phyloP scores from a whole-genome alignment of 2,329 filamentous ascomycete species.

The Leptographium wingfieldii region DNA sequence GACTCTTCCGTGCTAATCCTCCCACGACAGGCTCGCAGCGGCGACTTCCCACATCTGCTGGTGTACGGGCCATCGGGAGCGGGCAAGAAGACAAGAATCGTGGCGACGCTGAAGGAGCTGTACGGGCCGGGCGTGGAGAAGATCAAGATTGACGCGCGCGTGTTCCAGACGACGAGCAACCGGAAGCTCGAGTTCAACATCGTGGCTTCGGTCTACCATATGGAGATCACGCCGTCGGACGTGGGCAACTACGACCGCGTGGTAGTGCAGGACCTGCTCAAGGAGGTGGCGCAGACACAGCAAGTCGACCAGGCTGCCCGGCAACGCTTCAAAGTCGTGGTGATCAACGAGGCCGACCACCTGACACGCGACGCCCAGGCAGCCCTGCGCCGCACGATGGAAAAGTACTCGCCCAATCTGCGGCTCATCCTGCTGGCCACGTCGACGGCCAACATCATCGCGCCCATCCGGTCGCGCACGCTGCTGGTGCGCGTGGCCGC shows the following conservation, averaged over 20 bases:
- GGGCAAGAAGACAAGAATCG: conserved; percentile 94
- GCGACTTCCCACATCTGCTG: conserved; percentile 94
- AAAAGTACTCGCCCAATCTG: conserved; percentile 96
- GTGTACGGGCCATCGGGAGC: conserved; percentile 95
- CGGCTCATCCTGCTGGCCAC: conserved; percentile 87
- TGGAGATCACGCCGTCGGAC: conserved; percentile 95
- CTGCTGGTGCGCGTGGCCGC: conserved; percentile 85
- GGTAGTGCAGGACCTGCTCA: conserved; percentile 87
- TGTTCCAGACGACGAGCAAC: conserved; percentile 91
- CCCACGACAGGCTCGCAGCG: conserved; percentile 65
- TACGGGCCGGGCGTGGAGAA: conserved; percentile 97
- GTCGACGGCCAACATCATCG: conserved; percentile 96
- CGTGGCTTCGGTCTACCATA: conserved; percentile 90
- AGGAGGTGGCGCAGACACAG: conserved; percentile 96
- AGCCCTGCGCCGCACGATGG: conserved; percentile 89
- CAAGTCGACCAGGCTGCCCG: conserved; percentile 89
- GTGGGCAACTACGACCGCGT: conserved; percentile 95
- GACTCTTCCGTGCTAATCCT: neutral
- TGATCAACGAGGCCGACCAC: conserved; percentile 97
- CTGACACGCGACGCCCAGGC: conserved; percentile 90
- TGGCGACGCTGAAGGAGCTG: conserved; percentile 87
- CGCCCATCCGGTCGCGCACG: conserved; percentile 88
- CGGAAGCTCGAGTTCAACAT: conserved; percentile 99
- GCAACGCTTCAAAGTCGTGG: conserved; percentile 95
- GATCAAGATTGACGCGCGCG: conserved; percentile 96